Base-by-base conservation (phyloP, 164 flowering plant genomes). In the Vitis labrusca region DNA sequence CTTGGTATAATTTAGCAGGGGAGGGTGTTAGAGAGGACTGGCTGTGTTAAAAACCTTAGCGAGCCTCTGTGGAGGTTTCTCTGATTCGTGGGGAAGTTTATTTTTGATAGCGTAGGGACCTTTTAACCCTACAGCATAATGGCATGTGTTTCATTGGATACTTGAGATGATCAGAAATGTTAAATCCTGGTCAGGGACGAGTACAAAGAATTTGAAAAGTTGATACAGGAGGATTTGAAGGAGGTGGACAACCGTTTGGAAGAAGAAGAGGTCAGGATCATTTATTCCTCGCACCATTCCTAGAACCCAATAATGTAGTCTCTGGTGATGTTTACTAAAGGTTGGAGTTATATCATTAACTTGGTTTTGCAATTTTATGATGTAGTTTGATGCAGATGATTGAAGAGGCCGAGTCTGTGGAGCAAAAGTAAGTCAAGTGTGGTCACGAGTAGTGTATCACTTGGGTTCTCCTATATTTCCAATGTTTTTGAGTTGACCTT, bases 201-300 rank as follows among this genome's bases (percentile, higher is more conserved):
- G 80, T 90, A 86, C 80, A 93, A 92, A 75, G 96, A 88, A 72
- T 95, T 89, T 79, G 96, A 95, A 67, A 92, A 90, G 86, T 78
- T 81, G 73, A 95, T 95, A 68, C 89, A 92, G 77, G 96, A 85
- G 73, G 96, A 95, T 68, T 76, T 95, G 84, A 79, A 84, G 53
- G 91, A 86, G 72, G 95, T 95, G 53, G 99, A 95, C 78, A 79
- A 90, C 53, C 94, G 97, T 4, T 59, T 90, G 76, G 97, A 85
- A 85, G 99, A 95, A 85, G 99, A 95, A 57, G 99, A 93, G 97
- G 99, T 91, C 14, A 71, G 81, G 23, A 12, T 30, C 56, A 11
- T 11, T 37, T 27, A 5, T 14, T 49, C 17, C 54, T 32, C 9
- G 3, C 30, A 5, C 55, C 30, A 54, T 19, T 63, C 16, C 54